Evolutionary conservation across 2,329 filamentous ascomycete genomes (phyloP), one percentile per base, ranked within the genome.

Genomic region (Pseudogymnoascus sp.): DNA sequence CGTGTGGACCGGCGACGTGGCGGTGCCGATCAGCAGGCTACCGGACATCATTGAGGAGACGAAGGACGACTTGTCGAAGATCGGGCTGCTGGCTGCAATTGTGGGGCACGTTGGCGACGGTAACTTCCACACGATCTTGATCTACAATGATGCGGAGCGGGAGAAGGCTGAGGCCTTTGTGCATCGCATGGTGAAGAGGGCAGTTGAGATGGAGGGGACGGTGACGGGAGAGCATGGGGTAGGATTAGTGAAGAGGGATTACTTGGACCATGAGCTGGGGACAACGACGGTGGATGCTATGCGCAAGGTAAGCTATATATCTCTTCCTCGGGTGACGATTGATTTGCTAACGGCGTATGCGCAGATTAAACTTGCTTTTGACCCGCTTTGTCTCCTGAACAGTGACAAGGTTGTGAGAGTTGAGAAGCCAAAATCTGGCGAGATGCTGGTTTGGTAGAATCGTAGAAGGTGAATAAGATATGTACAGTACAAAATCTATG

Each of bases 161-260:
- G 75, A 79, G 63, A 81, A 83, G 62, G 88, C 88, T 2, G 88
- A 91, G 70, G 80, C 81, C 41, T 78, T 93, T 25, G 88, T 94
- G 25, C 89, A 92, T 72, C 82, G 85, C 63, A 94, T 94, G 91
- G 89, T 93, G 62, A 92, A 92, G 81, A 81, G 89, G 65, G 91
- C 91, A 0, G 86, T 95, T 58, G 89, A 91, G 76, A 83, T 92
- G 78, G 90, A 94, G 75, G 91, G 91, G 7, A 94, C 91, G 0
- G 90, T 92, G 1, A 92, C 90, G 11, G 91, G 90, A 61, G 90
- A 95, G 75, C 90, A 95, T 73, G 90, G 90, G 42, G 87, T 94
- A 61, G 90, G 90, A 5, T 77, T 95, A 58, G 88, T 93, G 62
- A 95, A 95, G 82, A 80, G 90, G 67, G 90, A 94, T 72, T 93